Percentiles rank a stretch among this genome's conserved stretches.
Conservation (phyloP, 495 filamentous ascomycete species). For the Chaetomium fimeti region DNA sequence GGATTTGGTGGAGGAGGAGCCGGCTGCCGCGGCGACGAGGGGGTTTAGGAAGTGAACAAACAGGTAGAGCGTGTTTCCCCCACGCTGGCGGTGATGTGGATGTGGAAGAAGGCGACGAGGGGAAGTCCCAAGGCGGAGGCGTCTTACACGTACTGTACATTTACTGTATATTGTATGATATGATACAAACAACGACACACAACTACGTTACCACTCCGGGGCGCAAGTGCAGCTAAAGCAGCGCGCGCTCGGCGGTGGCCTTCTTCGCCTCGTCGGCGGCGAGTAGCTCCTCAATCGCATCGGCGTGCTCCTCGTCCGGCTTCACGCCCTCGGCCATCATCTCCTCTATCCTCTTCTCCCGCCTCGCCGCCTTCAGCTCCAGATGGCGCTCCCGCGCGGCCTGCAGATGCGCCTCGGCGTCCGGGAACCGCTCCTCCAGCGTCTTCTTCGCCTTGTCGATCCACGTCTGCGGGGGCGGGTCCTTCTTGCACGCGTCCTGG, state of each 20-base stretch:
- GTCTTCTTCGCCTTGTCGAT: constrained; percentile 38
- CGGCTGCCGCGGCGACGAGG: constrained; percentile 34
- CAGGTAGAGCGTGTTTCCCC: constrained; percentile 25
- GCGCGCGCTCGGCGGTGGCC: background rate
- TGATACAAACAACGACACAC: constrained; percentile 21
- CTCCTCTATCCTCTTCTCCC: constrained; percentile 36
- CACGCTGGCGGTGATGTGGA: background rate
- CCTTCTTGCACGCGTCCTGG: constrained; percentile 90
- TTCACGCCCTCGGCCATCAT: constrained; percentile 20
- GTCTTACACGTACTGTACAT: constrained; percentile 23
- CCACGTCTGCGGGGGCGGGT: constrained; percentile 62
- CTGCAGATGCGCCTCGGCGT: constrained; percentile 39
- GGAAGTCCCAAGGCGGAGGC: constrained; percentile 9
- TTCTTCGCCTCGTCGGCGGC: constrained; percentile 12
- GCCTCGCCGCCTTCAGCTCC: constrained; percentile 46
- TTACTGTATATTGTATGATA: constrained; percentile 19
- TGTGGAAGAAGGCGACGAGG: background rate
- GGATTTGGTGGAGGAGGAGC: constrained; percentile 39
- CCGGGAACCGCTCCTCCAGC: constrained; percentile 42
- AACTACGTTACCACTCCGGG: background rate
- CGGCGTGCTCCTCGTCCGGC: constrained; percentile 17
- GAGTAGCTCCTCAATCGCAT: constrained; percentile 18
- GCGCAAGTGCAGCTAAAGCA: background rate
- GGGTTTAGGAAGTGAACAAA: constrained; percentile 48
- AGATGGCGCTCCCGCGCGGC: constrained; percentile 41